Evolutionary conservation across 2,329 filamentous ascomycete genomes (phyloP).

Genomic region (Leptographium galeiforme): DNA sequence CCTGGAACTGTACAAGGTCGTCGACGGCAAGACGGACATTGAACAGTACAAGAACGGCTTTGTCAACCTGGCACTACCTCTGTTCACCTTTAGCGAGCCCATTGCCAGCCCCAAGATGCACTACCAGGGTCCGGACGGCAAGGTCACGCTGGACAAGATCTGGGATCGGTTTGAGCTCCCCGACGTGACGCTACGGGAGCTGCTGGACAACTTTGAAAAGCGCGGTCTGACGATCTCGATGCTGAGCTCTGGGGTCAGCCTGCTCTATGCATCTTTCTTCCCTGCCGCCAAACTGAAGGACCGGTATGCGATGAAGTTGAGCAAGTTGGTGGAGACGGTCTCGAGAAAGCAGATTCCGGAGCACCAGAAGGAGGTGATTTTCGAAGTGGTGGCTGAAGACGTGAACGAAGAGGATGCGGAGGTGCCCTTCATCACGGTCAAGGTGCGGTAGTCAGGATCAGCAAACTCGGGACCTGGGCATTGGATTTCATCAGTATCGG

Average conservation of each 20-base stretch:
- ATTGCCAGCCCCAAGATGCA: constrained; percentile 87
- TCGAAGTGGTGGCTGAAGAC: constrained; percentile 91
- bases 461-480: not conserved
- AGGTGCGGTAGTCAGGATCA: constrained; percentile 30
- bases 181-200: constrained; percentile 72
- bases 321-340: constrained; percentile 73
- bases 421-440: constrained; percentile 91
- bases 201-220: constrained; percentile 68
- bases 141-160: constrained; percentile 82
- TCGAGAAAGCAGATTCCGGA: constrained; percentile 84
- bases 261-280: constrained; percentile 92
- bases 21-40: constrained; percentile 91
- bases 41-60: constrained; percentile 99
- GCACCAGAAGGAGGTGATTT: constrained; percentile 91
- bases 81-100: constrained; percentile 97
- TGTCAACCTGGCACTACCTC: constrained; percentile 87
- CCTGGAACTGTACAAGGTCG: constrained; percentile 88
- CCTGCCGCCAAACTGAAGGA: constrained; percentile 68
- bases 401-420: constrained; percentile 85
- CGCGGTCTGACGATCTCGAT: constrained; percentile 76
- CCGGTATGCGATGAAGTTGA: constrained; percentile 69
- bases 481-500: constrained; percentile 1
- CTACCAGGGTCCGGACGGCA: constrained; percentile 67
- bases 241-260: constrained; percentile 92
- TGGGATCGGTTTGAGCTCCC: constrained; percentile 95